Evolutionary conservation across 192 early-diverging fungal species (phyloP).

Genomic region (Backusella liffmaniae): DNA sequence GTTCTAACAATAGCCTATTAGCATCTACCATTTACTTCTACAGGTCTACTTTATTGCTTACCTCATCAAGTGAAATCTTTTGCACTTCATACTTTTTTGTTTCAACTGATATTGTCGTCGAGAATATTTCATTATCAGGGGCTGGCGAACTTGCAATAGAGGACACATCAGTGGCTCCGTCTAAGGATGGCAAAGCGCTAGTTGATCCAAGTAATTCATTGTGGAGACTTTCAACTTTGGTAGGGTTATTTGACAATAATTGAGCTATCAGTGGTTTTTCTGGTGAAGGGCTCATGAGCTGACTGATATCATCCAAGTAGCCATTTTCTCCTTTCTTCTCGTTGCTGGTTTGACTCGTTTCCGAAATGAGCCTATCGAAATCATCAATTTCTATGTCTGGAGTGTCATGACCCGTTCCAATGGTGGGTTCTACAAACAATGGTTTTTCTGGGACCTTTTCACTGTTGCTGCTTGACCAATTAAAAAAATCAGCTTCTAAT

Average conservation of each 20-base stretch:
- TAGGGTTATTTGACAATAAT: background rate
- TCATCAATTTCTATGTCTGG: background rate
- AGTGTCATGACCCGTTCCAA: background rate
- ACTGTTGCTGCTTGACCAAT: background rate
- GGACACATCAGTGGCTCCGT: background rate
- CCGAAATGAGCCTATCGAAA: background rate
- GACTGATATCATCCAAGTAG: background rate
- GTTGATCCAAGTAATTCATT: background rate
- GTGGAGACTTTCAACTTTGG: background rate
- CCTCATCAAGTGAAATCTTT: background rate
- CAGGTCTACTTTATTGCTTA: background rate
- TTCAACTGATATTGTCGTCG: background rate
- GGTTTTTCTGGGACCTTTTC: background rate
- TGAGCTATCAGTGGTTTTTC: background rate
- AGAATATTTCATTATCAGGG: background rate
- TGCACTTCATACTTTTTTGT: background rate
- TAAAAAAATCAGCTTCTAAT: background rate
- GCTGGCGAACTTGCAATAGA: background rate
- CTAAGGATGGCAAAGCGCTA: background rate
- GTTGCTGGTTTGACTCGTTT: background rate
- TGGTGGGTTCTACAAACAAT: background rate
- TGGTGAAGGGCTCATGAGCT: background rate
- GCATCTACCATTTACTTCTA: background rate
- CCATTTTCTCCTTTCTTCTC: background rate
- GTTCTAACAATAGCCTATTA: background rate